Conservation (phyloP, 371 early-diverging fungal genomes). For the Mucor indicus region DNA sequence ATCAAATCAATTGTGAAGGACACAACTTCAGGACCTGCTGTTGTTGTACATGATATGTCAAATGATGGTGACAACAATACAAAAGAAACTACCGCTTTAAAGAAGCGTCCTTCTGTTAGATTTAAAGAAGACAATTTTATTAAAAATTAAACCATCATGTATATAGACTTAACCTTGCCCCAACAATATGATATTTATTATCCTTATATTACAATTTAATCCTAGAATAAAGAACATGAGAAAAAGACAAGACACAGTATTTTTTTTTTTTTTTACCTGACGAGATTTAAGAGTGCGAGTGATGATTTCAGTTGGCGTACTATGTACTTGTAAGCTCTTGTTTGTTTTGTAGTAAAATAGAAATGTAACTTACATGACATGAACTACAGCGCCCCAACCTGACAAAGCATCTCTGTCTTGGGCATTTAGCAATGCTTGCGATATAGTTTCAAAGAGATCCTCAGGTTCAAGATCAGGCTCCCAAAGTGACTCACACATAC, state of each 20-base stretch:
- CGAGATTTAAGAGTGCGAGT: constrained; percentile 78
- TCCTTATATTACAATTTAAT: constrained; percentile 3
- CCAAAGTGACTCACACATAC: constrained; percentile 98
- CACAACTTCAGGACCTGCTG: not conserved
- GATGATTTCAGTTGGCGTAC: constrained; percentile 83
- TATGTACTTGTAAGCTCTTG: too few species aligned
- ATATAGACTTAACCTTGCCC: not conserved
- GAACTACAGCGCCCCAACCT: constrained; percentile 99
- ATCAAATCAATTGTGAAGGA: not conserved
- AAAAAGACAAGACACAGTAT: not conserved
- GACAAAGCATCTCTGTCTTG: constrained; percentile 97
- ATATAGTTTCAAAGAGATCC: constrained; percentile 96
- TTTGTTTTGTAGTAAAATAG: too few species aligned
- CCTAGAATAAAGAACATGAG: too few species aligned
- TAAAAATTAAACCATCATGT: too few species aligned
- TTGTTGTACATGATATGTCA: not conserved
- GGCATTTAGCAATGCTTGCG: constrained; percentile 96
- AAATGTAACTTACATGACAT: constrained; percentile 86
- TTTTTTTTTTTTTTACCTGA: constrained; percentile 58
- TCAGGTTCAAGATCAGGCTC: constrained; percentile 97
- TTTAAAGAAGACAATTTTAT: too few species aligned
- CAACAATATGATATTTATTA: not conserved
- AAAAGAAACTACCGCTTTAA: too few species aligned
- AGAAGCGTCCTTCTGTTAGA: too few species aligned
- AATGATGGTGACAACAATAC: not conserved